Base-by-base conservation (phyloP, 352 stramenopile genomes). In the Phytophthora fragariae region DNA sequence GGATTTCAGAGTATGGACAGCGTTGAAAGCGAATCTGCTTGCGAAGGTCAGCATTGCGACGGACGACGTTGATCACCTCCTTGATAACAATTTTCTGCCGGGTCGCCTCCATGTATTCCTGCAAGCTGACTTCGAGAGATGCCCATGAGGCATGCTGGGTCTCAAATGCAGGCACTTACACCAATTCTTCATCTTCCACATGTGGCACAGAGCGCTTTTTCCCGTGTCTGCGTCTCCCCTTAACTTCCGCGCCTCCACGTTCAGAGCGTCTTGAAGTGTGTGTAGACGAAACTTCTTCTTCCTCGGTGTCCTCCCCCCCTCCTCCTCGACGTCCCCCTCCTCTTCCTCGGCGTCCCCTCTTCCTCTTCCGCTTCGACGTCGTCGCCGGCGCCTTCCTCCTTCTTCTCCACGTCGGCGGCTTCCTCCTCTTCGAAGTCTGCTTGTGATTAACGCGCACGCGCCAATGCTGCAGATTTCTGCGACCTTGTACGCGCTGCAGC, bases 1-100 rank as follows among this genome's bases (percentile, higher is more conserved):
- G 27, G 11, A 69, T 62, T 24, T 60, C 47, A 12, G n/a, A 41
- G 19, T 58, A 33, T 11, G 31, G 47, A 4, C 9, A 19, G 1
- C 60, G 19, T 17, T 39, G 14, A 19, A 39, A 66, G 12, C 41
- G 46, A 6, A 52, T 19, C 33, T 58, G 60, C 14, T 14, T n/a
- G 17, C 57, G 57, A 8, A 68, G n/a, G 2, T 47, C 21, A 11
- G 62, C 21, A 6, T 67, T 67, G 14, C 50, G 52, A 2, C 62
- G 21, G 2, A 5, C 17, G 7, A 61, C 17, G 10, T 55, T 54
- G 5, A 62, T 62, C 17, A 58, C 33, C 37, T 68, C 62, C 24
- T 46, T 46, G 4, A 57, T 31, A 3, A 68, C 52, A 3, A 62
- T 65, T 19, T 33, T 55, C 49, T 55, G 49, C 5, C 49, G 49